Base-by-base conservation (phyloP, 352 stramenopile genomes). In the Phytopythium montanum region DNA sequence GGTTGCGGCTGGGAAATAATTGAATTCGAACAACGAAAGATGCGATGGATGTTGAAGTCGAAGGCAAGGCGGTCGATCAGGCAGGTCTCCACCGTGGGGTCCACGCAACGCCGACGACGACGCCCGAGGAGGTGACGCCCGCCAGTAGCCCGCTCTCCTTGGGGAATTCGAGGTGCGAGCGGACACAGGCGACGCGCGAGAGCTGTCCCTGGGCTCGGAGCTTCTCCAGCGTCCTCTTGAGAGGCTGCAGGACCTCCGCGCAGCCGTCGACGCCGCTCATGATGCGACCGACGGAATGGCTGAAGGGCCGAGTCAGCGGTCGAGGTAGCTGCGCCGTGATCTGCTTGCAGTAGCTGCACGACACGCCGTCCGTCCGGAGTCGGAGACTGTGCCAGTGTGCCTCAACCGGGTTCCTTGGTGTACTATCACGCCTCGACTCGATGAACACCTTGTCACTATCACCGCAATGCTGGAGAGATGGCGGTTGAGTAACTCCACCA, bases 81-180 rank as follows among this genome's bases (percentile, higher is more conserved):
- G 16, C 45, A 12, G 4, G 45, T 19, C 23, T 3, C 45, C n/a
- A n/a, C n/a, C n/a, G n/a, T n/a, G n/a, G n/a, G n/a, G n/a, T n/a
- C n/a, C 45, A 52, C 45, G 45, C 4, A 3, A 52, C 45, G 4
- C 45, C 45, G 45, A 25, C 29, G 45, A 52, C 45, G 45, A 52
- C 45, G 23, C 45, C 45, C 16, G 45, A 13, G 10, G 25, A 21
- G 14, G 45, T 52, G 23, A 52, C 16, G 45, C 45, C 45, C 5
- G 45, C 45, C 23, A 52, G 2, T 25, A 52, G 5, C 21, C 45
- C 45, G 10, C 23, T 34, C 6, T 21, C 18, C 45, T n/a, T 19
- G 12, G 23, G 21, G 25, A 52, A 52, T 13, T 33, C 26, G 45
- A 19, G 45, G 45, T 12, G 12, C 26, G 14, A 29, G 23, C 23